Conservation (phyloP, 148 eudicot genomes). For the Rhododendron kiyosumense region DNA sequence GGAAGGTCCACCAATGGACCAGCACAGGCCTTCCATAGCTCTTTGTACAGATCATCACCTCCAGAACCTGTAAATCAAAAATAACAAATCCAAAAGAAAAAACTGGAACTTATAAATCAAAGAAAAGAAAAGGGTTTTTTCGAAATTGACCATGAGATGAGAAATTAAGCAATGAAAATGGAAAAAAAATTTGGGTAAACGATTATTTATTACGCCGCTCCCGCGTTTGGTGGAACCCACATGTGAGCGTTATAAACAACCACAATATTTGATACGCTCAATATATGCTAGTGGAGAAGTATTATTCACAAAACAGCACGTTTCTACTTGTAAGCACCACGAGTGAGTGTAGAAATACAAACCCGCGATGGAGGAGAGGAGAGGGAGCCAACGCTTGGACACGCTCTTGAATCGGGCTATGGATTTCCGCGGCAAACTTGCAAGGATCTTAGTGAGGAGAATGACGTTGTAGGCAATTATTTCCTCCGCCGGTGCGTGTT, state of each 20-base stretch:
- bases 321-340: no score
- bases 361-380: neutral
- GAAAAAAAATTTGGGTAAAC: no score
- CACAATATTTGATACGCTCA: neutral
- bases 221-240: no score
- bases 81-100: neutral
- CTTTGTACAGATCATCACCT: slow-evolving; percentile 46
- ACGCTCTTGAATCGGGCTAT: neutral
- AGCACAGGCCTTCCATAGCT: slow-evolving; percentile 93
- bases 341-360: neutral
- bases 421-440: neutral
- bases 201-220: rapidly evolving
- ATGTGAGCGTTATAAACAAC: neutral
- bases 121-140: neutral
- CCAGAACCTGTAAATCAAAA: slow-evolving; percentile 15
- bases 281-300: no score
- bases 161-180: slow-evolving; percentile 35
- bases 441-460: no score
- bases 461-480: no score
- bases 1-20: slow-evolving; percentile 92
- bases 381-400: neutral
- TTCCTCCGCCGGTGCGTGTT: neutral
- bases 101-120: neutral
- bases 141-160: slow-evolving; percentile 26
- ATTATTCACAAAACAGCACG: no score